Evolutionary conservation across 192 early-diverging fungal species (phyloP).

Genomic region (Umbelopsis sp.): DNA sequence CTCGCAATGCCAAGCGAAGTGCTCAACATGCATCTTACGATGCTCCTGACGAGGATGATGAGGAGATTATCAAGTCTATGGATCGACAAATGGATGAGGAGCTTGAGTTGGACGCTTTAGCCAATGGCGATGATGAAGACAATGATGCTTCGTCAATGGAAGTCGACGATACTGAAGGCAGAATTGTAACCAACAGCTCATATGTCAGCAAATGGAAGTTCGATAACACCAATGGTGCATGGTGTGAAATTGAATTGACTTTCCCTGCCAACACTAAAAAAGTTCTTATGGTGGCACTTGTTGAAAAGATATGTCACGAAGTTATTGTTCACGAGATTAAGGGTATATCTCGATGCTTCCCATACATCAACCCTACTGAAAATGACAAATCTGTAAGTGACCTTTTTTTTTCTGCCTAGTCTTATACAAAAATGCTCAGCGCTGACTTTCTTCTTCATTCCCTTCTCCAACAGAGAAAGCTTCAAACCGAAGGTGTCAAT

Average conservation of each 20-base stretch:
- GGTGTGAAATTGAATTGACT: constrained; percentile 82
- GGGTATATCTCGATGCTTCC: constrained; percentile 79
- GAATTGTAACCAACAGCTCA: constrained; percentile 54
- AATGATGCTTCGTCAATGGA: constrained; percentile 43
- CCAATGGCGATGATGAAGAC: constrained; percentile 38
- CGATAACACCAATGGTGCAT: constrained; percentile 63
- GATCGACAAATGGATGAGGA: constrained; percentile 52
- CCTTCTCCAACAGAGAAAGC: constrained; percentile 41
- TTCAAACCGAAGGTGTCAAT: constrained; percentile 93
- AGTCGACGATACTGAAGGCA: constrained; percentile 50
- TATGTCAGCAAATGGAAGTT: constrained; percentile 75
- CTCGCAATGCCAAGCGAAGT: constrained; percentile 59
- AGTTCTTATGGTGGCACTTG: constrained; percentile 90
- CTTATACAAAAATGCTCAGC: not conserved
- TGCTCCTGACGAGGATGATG: constrained; percentile 86
- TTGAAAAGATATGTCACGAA: constrained; percentile 70
- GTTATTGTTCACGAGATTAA: constrained; percentile 86
- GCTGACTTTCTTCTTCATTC: constrained; percentile 24
- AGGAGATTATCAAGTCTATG: constrained; percentile 40
- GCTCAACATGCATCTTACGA: constrained; percentile 77
- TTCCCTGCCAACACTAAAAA: constrained; percentile 91
- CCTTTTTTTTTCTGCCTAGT: not conserved
- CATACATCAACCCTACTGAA: constrained; percentile 75
- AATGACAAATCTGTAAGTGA: constrained; percentile 69
- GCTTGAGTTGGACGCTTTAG: constrained; percentile 42